Base-by-base conservation (phyloP, 495 filamentous ascomycete species). In the Friedmanniomyces endolithicus region DNA sequence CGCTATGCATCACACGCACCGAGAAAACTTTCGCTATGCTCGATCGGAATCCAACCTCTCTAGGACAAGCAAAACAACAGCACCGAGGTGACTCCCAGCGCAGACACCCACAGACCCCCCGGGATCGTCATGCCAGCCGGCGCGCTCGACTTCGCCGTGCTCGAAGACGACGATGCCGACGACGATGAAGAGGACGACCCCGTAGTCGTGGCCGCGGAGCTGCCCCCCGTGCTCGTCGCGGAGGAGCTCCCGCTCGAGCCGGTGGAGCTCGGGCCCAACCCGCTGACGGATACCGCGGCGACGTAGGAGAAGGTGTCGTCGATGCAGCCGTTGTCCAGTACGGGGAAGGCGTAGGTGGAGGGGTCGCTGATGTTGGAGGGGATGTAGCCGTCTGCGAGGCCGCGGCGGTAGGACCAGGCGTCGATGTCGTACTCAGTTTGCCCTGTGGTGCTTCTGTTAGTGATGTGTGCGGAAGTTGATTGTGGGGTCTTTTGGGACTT, bases 371-470 rank as follows among this genome's bases (percentile, higher is more conserved):
- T 29, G 47, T 50, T 56, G 34, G 45, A 50, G 6, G 54, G 54
- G 45, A 56, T 56, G 34, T 51, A 56, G 16, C 29, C 33, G 16
- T 50, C 37, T 1, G 45, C 31, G n/a, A 56, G 6, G n/a, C 54
- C 54, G 3, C 29, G 19, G 46, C 54, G 54, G 47, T 56, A 56
- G 2, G 54, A 56, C 54, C 54, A 56, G 11, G 54, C 47, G 31
- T 56, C 54, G 22, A 56, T 56, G 25, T 56, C 54, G 47, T 56
- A 56, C 23, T 56, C 54, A 14, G 54, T 56, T 33, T 56, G 29
- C 54, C 54, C 27, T 22, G 16, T 3, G 16, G 2, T 43, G 3
- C 4, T 2, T 17, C 12, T 43, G 16, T 17, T 6, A n/a, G 20
- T 17, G 39, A 3, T 14, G 16, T 14, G 16, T n/a, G 16, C 39